phyloP scores from a whole-genome alignment of 2,329 filamentous ascomycete genomes.

The Cryphonectria carpinicola region DNA sequence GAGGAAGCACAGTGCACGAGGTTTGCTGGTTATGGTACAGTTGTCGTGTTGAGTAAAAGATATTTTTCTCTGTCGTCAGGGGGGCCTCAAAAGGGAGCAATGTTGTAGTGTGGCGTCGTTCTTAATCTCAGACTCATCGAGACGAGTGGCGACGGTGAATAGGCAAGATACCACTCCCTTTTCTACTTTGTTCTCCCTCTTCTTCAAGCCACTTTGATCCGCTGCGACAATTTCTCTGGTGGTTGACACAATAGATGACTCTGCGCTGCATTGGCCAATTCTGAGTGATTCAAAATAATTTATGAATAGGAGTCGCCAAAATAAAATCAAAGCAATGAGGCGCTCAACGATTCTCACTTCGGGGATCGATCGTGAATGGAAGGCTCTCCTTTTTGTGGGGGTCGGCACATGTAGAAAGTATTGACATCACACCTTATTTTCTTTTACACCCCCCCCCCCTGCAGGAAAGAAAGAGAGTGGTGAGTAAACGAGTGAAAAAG shows the following conservation, averaged over 20 bases:
- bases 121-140: background rate
- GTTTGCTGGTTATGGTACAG: background rate
- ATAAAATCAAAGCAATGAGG: background rate
- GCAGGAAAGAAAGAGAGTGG: background rate
- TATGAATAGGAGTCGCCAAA: background rate
- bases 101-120: background rate
- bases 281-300: background rate
- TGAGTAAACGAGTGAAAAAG: background rate
- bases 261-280: background rate
- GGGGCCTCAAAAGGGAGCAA: background rate
- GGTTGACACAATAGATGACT: background rate
- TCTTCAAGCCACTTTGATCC: background rate
- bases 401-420: background rate
- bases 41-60: background rate
- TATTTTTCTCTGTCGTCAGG: background rate
- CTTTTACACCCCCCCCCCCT: background rate
- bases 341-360: background rate
- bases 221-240: background rate
- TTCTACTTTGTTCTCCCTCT: background rate
- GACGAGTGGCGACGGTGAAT: conserved; percentile 2
- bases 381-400: background rate
- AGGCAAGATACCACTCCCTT: background rate
- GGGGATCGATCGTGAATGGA: conserved; percentile 4
- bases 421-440: background rate
- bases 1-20: no score